Evolutionary conservation across 108 stramenopile genomes (phyloP), one percentile per base, ranked within the genome.

Genomic region (Nitzschia palea): DNA sequence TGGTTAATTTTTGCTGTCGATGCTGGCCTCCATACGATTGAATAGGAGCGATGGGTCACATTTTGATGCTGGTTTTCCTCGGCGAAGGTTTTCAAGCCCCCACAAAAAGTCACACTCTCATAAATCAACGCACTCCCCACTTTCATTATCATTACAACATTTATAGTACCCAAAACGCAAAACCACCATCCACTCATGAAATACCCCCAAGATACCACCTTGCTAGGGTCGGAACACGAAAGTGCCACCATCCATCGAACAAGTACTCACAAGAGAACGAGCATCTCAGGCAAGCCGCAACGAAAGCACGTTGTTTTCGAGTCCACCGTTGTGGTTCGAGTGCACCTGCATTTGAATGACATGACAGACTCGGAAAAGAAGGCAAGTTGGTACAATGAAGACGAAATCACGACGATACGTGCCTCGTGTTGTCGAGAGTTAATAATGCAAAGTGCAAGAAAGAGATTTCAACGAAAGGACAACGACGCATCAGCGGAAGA

Each of bases 331-430:
- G 15, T 18, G 1, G 59, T 60, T 6, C 59, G 59, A 9, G 12
- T 5, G 3, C 59, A 60, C 40, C 9, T 60, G 14, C 59, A 60
- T 34, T 2, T 60, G 31, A 26, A 60, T 42, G 59, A 60, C 23
- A 60, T 60, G 59, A 42, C 59, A 10, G 20, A 37, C 15, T 31
- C 31, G 36, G 59, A 60, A 43, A 9, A 18, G 22, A 23, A 43
- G 23, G 1, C 23, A 2, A 14, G 22, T 1, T 60, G 33, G 32
- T 60, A 42, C 31, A 40, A 22, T 2, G 59, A 60, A 25, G 3
- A 37, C 8, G 59, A 60, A 9, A 14, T 60, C 27, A n/a, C 40
- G 5, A 23, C 59, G 18, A 60, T 60, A 34, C 36, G 59, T 14
- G 40, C 17, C 25, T n/a, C 40, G 40, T 60, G 59, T 32, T 60